A percentile compares a stretch with the other conserved stretches of the same genome.
Conservation (phyloP, 345 rosid genomes). For the Punica granatum region DNA sequence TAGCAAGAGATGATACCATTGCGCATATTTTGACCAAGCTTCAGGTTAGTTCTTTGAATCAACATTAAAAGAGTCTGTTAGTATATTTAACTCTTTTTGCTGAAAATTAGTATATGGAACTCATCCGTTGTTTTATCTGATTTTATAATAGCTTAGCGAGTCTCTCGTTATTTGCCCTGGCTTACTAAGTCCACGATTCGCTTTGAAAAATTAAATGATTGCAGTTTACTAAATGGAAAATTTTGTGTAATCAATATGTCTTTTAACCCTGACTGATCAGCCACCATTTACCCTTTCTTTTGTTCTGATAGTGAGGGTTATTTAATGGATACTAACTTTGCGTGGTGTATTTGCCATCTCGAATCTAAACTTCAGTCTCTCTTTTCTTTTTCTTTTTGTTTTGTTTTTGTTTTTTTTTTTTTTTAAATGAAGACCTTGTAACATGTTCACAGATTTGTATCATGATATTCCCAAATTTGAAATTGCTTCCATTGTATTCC, state of each 20-base stretch:
- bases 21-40: constrained; percentile 97
- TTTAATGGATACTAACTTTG: no score
- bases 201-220: neutral
- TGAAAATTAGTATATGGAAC: no score
- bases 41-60: constrained; percentile 44
- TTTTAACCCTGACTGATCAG: neutral
- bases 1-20: constrained; percentile 93
- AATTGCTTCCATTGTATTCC: no score
- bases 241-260: neutral
- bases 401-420: no score
- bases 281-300: neutral
- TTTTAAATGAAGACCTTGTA: no score
- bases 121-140: neutral
- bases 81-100: no score
- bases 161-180: neutral
- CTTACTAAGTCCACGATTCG: neutral
- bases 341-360: no score
- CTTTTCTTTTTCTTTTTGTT: no score
- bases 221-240: neutral
- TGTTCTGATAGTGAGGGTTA: no score
- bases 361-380: no score
- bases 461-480: no score
- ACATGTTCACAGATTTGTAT: no score
- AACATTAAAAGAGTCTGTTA: neutral
- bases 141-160: neutral